These are phyloP conservation scores for Cymbopogon citratus DNA, from an alignment of 176 grass and related monocot species.

Conservation along the genomic window DNA sequence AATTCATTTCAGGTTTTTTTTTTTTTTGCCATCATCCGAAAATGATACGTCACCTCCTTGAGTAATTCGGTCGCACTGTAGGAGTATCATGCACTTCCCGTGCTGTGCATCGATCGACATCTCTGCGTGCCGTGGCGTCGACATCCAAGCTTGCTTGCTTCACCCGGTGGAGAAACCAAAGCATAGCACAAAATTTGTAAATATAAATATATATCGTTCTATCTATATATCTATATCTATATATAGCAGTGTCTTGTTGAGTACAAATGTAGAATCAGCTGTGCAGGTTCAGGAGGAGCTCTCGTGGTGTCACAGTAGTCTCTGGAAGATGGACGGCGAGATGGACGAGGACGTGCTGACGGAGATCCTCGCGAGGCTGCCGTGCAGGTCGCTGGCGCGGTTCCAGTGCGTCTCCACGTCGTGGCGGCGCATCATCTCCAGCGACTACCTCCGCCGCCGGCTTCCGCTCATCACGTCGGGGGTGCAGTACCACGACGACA, in stretches of 20 bases:
- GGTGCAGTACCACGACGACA: slow-evolving; percentile 50
- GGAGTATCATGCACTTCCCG: not conserved
- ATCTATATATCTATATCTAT: not conserved
- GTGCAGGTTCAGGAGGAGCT: not conserved
- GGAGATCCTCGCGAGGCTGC: slow-evolving; percentile 66
- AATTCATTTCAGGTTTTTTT: not conserved
- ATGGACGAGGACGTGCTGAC: slow-evolving; percentile 53
- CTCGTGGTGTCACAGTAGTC: not conserved
- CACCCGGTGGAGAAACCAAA: not conserved
- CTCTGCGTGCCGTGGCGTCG: not conserved
- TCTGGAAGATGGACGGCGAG: slow-evolving; percentile 3
- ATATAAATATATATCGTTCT: not conserved
- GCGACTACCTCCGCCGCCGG: slow-evolving; percentile 52
- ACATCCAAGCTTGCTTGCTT: too few relatives aligned
- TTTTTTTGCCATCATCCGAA: not conserved
- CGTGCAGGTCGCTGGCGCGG: slow-evolving; percentile 61
- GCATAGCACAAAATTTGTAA: not conserved
- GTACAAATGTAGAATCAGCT: not conserved
- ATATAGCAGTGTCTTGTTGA: not conserved
- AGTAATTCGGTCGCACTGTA: not conserved
- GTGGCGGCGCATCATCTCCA: slow-evolving; percentile 61
- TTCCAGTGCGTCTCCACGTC: slow-evolving; percentile 71
- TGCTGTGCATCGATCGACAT: too few relatives aligned
- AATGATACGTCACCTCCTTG: not conserved
- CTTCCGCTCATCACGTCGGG: slow-evolving; percentile 67